These are phyloP conservation scores for Uronychia setigera DNA, from an alignment of 73 alveolate genomes.

Conservation along the genomic window DNA sequence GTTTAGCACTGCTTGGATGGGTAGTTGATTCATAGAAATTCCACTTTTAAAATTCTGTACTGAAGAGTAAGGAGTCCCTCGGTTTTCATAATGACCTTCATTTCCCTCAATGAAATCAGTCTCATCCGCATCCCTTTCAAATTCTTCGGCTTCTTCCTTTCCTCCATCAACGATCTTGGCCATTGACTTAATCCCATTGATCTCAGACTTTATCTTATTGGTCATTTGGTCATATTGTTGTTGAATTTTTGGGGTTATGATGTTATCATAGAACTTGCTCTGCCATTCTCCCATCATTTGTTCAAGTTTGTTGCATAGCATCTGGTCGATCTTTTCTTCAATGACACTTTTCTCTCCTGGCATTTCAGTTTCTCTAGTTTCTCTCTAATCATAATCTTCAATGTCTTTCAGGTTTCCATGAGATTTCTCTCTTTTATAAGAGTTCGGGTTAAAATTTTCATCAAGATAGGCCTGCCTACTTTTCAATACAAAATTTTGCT, in stretches of 20 bases:
- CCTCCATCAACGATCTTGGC: neutral
- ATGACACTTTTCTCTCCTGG: neutral
- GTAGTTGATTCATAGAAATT: too few species aligned
- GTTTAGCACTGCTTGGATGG: too few species aligned
- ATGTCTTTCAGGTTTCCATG: too few species aligned
- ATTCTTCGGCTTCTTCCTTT: too few species aligned
- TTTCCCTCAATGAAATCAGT: neutral
- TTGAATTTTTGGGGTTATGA: neutral
- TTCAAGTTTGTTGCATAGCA: neutral
- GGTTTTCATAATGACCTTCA: neutral
- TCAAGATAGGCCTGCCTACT: too few species aligned
- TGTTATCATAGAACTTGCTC: neutral
- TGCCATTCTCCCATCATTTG: neutral
- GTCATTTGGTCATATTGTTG: neutral
- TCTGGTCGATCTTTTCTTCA: neutral
- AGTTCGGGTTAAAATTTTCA: too few species aligned
- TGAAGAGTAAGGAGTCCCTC: neutral
- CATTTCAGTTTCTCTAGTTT: neutral
- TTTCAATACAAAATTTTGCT: too few species aligned
- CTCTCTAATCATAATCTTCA: neutral
- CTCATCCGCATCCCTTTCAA: too few species aligned
- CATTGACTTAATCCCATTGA: neutral
- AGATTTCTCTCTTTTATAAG: too few species aligned
- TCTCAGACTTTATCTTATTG: neutral
- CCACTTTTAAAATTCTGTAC: neutral